Base-by-base conservation (phyloP, 192 early-diverging fungal genomes). In the Coemansia aciculifera region DNA sequence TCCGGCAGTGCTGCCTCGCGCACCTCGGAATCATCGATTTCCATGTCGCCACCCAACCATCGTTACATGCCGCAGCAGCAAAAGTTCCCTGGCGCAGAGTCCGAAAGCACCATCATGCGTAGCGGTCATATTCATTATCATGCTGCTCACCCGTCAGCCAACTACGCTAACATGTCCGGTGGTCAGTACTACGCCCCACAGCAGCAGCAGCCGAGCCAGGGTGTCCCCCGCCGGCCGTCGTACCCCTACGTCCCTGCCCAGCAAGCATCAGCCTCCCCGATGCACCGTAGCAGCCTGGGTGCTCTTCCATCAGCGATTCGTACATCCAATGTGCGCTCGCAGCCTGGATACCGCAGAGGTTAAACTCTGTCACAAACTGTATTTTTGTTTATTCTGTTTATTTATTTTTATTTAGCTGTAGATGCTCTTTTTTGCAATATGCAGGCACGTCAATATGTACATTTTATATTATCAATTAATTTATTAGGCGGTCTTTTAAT, bases 231-330 rank as follows among this genome's bases (percentile, higher is more conserved):
- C 51, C 51, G 51, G 51, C 51, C 51, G 6, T 27, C 51, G 23
- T 52, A 52, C 51, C 51, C 51, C 27, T 52, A 52, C 51, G 24
- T 31, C 24, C 27, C 51, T 15, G 24, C 24, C 24, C 51, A 52
- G 51, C 51, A 52, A 13, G 51, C 51, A 7, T 67, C 65, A 38
- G 38, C 31, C 6, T 29, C 27, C 27, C 36, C 56, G 65, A 59
- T 36, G 37, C 68, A 75, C 43, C 64, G 69, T 51, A 65, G 60
- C 37, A 76, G 69, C 44, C 19, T 71, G 15, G 40, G 64, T 61
- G 40, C 42, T 48, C 57, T 66, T 15, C 24, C 74, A 5, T 49
- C 73, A n/a, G 37, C 62, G 17, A 17, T 66, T 2, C 73, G 64
- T 29, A 61, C 60, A 37, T 69, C 73, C 12, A 68, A 69, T 51